Base-by-base conservation (phyloP, 1,284 basidiomycete genomes). In the Inonotus obliquus region DNA sequence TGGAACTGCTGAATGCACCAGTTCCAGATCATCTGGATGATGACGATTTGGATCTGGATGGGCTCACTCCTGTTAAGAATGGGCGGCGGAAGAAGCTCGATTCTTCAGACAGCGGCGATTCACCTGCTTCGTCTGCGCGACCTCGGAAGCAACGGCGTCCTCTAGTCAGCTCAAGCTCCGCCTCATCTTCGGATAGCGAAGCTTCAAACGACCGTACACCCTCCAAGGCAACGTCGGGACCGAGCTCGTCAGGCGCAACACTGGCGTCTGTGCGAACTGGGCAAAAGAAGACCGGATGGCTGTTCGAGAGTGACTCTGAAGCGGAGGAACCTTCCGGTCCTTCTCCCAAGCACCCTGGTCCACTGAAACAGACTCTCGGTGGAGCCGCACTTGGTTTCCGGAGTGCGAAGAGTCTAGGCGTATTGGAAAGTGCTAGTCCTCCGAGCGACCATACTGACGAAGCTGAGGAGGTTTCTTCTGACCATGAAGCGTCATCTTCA, bases 31-130 rank as follows among this genome's bases (percentile, higher is more conserved):
- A 79, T 73, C 11, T 66, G 3, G 69, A 69, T 17, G 83, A 86
- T 61, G 84, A 87, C 66, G 76, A 79, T 2, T 79, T 82, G 57
- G 83, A 87, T 65, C 67, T 78, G 65, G 81, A 53, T 17, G 74
- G 76, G 9, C 62, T 73, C 1, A 38, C 23, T n/a, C 53, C 23
- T 13, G 7, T 55, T 25, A 48, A 41, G 14, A 17, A 13, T 39
- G 37, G 38, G 9, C 37, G 17, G 21, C 17, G 39, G 45, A 51
- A 59, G 13, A 21, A 19, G 11, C 14, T 13, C 23, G 5, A 19
- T 21, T 37, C 19, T 25, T 53, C 49, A 6, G 51, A 52, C 11
- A 59, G 58, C 27, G 35, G 39, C 38, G 27, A 54, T 29, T 25
- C 19, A 25, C 29, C n/a, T 14, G n/a, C 38, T 5, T n/a, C 21